Conservation (phyloP, 2,329 filamentous ascomycete species). For the Fusarium continuum region DNA sequence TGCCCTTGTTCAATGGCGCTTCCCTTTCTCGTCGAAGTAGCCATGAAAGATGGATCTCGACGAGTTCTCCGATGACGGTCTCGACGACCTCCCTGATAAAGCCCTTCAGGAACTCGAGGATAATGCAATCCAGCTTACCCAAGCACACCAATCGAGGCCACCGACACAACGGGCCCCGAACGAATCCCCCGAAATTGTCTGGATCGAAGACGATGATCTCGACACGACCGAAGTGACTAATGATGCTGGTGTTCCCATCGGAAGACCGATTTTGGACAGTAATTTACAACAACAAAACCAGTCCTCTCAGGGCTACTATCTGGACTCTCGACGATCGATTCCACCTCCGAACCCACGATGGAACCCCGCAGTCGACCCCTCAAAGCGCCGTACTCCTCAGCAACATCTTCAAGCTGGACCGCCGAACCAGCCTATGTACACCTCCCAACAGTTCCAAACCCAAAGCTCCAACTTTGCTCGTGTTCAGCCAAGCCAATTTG, state of each 20-base stretch:
- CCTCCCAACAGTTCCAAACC: constrained; percentile 46
- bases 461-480: constrained; percentile 44
- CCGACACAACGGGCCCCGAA: constrained; percentile 37
- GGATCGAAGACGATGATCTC: constrained; percentile 65
- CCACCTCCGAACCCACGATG: constrained; percentile 52
- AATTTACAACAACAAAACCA: constrained; percentile 48
- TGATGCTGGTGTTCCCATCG: constrained; percentile 53
- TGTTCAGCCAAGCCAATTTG: constrained; percentile 54
- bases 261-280: constrained; percentile 50
- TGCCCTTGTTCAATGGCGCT: constrained; percentile 39
- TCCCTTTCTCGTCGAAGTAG: background rate
- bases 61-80: constrained; percentile 70
- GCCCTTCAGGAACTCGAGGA: constrained; percentile 70
- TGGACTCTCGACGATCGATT: constrained; percentile 40
- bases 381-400: constrained; percentile 32
- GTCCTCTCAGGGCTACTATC: constrained; percentile 35
- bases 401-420: constrained; percentile 24
- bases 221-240: constrained; percentile 67
- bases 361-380: constrained; percentile 48
- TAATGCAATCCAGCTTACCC: constrained; percentile 69
- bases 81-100: constrained; percentile 68
- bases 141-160: constrained; percentile 46
- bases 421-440: constrained; percentile 38
- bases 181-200: constrained; percentile 52
- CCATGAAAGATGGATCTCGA: constrained; percentile 55